These are phyloP conservation scores for Fusarium robinianum DNA, from an alignment of 2,329 filamentous ascomycete species.

Conservation along the genomic window DNA sequence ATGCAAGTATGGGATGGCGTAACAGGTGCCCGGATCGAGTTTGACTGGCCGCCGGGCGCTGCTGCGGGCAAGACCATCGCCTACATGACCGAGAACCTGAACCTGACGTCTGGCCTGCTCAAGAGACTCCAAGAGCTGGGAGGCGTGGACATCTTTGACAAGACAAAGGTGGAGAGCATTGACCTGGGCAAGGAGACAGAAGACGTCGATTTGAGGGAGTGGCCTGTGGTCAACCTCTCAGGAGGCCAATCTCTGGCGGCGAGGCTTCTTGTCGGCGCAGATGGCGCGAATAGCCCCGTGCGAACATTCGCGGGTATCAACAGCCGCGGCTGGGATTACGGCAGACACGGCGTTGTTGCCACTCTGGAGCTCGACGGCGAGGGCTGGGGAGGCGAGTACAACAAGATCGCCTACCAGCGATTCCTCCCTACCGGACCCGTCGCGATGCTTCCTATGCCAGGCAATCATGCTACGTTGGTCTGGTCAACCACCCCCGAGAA, in stretches of 20 bases:
- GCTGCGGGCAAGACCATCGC: constrained; percentile 70
- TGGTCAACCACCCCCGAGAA: constrained; percentile 90
- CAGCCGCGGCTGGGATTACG: constrained; percentile 91
- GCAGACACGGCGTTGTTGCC: constrained; percentile 86
- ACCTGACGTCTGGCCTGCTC: constrained; percentile 80
- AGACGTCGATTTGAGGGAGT: constrained; percentile 76
- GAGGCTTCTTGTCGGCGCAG: constrained; percentile 86
- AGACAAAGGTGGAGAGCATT: constrained; percentile 80
- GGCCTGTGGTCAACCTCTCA: constrained; percentile 81
- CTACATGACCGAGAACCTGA: constrained; percentile 95
- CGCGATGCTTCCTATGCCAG: constrained; percentile 87
- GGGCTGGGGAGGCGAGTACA: constrained; percentile 57
- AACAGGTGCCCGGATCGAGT: constrained; percentile 83
- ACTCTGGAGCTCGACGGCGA: constrained; percentile 74
- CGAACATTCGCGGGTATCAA: constrained; percentile 85
- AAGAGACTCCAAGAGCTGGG: constrained; percentile 71
- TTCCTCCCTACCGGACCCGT: constrained; percentile 93
- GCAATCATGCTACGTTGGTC: constrained; percentile 81
- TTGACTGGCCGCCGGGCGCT: constrained; percentile 68
- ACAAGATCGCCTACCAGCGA: constrained; percentile 87
- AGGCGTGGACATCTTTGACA: constrained; percentile 72
- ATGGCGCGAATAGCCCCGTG: constrained; percentile 94
- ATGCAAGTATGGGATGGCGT: constrained; percentile 99
- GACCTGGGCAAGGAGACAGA: constrained; percentile 70
- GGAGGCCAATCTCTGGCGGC: constrained; percentile 72